These are phyloP conservation scores for Clarireedia paspali DNA, from an alignment of 2,329 filamentous ascomycete genomes.

Conservation along the genomic window DNA sequence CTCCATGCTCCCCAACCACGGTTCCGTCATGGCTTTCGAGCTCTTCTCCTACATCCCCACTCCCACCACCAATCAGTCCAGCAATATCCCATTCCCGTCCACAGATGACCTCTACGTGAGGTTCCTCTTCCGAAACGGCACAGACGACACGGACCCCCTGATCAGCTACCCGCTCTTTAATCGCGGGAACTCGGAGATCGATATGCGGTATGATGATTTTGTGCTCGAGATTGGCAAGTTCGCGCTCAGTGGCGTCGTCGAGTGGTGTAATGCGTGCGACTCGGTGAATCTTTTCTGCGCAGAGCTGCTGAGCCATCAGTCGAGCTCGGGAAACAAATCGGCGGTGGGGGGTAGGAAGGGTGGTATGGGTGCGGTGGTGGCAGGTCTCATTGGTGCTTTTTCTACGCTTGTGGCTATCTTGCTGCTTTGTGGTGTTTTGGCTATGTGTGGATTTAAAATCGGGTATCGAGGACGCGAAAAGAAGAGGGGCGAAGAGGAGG, in stretches of 20 bases:
- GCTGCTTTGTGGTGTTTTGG: constrained; percentile 10
- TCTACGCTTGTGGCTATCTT: constrained; percentile 18
- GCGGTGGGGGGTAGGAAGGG: neutral
- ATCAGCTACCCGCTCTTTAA: constrained; percentile 28
- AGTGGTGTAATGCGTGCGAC: constrained; percentile 25
- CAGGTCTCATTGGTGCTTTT: constrained; percentile 27
- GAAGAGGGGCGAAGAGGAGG: neutral
- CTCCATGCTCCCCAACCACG: constrained; percentile 53
- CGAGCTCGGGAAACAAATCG: neutral
- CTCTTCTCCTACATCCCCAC: constrained; percentile 36
- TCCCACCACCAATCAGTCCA: constrained; percentile 28
- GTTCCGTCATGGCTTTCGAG: constrained; percentile 71
- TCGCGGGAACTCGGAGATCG: constrained; percentile 19
- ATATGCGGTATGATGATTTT: constrained; percentile 28
- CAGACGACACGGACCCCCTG: constrained; percentile 30
- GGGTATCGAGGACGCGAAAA: constrained; percentile 8
- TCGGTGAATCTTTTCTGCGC: constrained; percentile 22
- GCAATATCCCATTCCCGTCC: constrained; percentile 12
- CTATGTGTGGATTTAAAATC: constrained; percentile 23
- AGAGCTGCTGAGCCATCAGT: constrained; percentile 11
- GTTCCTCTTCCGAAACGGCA: constrained; percentile 48
- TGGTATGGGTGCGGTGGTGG: constrained; percentile 12
- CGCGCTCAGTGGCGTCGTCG: constrained; percentile 14
- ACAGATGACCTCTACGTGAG: constrained; percentile 40
- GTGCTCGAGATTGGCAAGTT: constrained; percentile 19